These are phyloP conservation scores for Cutaneotrichosporon arboriforme DNA, from an alignment of 1,284 basidiomycete genomes.

Conservation along the genomic window DNA sequence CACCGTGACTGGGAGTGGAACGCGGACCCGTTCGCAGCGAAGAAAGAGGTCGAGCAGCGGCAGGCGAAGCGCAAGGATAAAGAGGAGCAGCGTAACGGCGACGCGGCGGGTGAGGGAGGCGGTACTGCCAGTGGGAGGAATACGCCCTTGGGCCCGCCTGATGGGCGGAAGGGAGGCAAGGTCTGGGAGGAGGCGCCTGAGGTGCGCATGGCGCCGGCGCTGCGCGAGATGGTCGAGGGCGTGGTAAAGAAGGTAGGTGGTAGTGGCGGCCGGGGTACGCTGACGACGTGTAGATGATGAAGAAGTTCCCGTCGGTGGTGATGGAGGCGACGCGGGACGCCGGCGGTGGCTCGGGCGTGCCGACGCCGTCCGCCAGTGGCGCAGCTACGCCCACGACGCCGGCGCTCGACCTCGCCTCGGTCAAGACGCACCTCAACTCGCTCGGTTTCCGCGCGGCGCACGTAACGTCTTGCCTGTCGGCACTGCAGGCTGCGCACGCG, in stretches of 20 bases:
- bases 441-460: conserved; percentile 50
- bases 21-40: conserved; percentile 75
- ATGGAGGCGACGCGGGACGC: conserved; percentile 45
- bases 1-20: conserved; percentile 80
- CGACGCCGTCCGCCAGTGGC: background rate
- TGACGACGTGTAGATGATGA: conserved; percentile 47
- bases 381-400: conserved; percentile 5
- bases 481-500: conserved; percentile 38
- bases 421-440: conserved; percentile 40
- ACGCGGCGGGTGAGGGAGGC: conserved; percentile 45
- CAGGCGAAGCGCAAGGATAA: conserved; percentile 54
- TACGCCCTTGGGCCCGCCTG: conserved; percentile 9
- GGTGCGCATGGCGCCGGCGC: conserved; percentile 70
- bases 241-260: conserved; percentile 68
- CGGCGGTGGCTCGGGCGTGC: conserved; percentile 23
- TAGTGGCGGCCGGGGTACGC: background rate
- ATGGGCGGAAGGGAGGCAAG: conserved; percentile 43
- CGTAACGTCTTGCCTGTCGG: conserved; percentile 41
- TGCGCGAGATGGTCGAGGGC: conserved; percentile 76
- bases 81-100: conserved; percentile 18
- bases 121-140: conserved; percentile 54
- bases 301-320: conserved; percentile 47
- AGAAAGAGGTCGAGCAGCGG: conserved; percentile 60
- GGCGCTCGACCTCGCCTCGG: conserved; percentile 27
- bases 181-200: conserved; percentile 68